Evolutionary conservation across 2,329 filamentous ascomycete species (phyloP).

Genomic region (Polychaeton citri): DNA sequence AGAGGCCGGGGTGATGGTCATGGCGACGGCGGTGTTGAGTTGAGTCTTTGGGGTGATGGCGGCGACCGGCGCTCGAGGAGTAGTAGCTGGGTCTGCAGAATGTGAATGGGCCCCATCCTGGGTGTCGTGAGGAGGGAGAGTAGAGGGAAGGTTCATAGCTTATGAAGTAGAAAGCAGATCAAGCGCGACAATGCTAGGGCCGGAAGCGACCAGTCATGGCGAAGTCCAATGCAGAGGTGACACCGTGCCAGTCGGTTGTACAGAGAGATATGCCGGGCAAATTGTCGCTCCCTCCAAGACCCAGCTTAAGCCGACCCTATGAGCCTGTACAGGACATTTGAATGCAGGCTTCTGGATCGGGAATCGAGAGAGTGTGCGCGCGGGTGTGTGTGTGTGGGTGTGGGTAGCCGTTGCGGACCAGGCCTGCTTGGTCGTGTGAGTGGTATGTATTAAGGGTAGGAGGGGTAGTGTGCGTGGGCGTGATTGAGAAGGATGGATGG

Average conservation of each 20-base stretch:
- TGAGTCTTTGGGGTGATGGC: constrained; percentile 1
- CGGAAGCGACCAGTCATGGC: background rate
- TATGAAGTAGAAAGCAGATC: background rate
- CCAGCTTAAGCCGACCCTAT: no score
- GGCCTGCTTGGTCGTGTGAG: no score
- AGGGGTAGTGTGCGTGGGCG: no score
- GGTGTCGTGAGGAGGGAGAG: background rate
- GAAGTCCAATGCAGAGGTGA: background rate
- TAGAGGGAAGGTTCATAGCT: background rate
- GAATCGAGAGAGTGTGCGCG: no score
- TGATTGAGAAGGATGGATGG: no score
- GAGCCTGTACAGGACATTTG: no score
- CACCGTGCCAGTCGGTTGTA: background rate
- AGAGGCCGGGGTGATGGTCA: constrained; percentile 14
- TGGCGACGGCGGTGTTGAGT: constrained; percentile 5
- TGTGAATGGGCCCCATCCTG: background rate
- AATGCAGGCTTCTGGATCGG: no score
- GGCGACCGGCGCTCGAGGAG: background rate
- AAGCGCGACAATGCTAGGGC: background rate
- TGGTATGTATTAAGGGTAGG: no score
- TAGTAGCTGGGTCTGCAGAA: background rate
- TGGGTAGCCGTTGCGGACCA: no score
- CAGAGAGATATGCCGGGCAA: background rate
- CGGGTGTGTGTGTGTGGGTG: no score
- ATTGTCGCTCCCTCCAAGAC: no score